A percentile compares a stretch with the other conserved stretches of the same genome.
phyloP scores from a whole-genome alignment of 192 early-diverging fungal species.

The Coemansia sp. region DNA sequence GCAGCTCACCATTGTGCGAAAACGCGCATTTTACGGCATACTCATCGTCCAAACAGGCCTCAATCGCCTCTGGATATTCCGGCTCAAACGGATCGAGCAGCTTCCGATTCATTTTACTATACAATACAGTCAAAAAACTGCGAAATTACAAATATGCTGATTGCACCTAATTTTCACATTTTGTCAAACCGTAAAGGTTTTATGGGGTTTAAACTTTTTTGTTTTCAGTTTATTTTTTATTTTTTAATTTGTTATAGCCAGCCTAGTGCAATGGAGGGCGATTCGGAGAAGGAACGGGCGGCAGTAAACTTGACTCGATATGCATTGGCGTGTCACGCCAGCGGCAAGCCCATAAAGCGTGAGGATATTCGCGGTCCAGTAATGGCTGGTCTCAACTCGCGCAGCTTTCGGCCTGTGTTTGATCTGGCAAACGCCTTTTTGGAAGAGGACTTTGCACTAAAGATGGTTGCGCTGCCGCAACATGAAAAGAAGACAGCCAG shows the following conservation, averaged over 20 bases:
- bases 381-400: background rate
- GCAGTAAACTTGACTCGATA: slow-evolving; percentile 41
- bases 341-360: slow-evolving; percentile 33
- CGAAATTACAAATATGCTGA: too few relatives aligned
- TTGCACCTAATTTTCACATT: too few relatives aligned
- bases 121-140: background rate
- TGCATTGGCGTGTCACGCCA: slow-evolving; percentile 43
- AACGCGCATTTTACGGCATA: slow-evolving; percentile 70
- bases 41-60: slow-evolving; percentile 72
- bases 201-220: too few relatives aligned
- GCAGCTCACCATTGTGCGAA: slow-evolving; percentile 75
- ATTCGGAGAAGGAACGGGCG: slow-evolving; percentile 19
- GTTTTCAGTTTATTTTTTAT: background rate
- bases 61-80: slow-evolving; percentile 78
- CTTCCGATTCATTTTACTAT: slow-evolving; percentile 55
- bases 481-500: slow-evolving; percentile 32
- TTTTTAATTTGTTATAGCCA: background rate
- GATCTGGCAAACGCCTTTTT: slow-evolving; percentile 35
- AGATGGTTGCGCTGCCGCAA: slow-evolving; percentile 27
- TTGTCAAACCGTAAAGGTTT: too few relatives aligned
- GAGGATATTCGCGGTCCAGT: slow-evolving; percentile 30
- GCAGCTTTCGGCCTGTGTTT: slow-evolving; percentile 17
- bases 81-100: slow-evolving; percentile 76
- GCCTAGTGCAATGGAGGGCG: slow-evolving; percentile 12
- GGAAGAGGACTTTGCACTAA: slow-evolving; percentile 33